Percentiles rank a stretch among this genome's conserved stretches.
phyloP scores from a whole-genome alignment of 2,329 filamentous ascomycete genomes.

The Nemania diffusa region DNA sequence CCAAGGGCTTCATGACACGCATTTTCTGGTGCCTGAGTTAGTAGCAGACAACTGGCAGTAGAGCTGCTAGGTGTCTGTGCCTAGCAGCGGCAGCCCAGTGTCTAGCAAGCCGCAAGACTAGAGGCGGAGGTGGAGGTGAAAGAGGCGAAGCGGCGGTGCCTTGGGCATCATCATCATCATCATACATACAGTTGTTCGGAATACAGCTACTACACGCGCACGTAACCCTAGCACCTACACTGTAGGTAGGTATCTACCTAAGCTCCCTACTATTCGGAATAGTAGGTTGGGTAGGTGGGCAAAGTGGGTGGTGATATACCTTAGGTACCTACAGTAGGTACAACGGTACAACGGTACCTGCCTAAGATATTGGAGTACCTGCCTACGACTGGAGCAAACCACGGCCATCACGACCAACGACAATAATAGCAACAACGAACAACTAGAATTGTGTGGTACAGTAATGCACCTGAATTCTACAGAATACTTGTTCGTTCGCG shows the following conservation, averaged over 20 bases:
- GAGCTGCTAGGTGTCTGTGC: slow-evolving; percentile 20
- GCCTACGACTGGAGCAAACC: not conserved
- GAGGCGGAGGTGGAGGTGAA: slow-evolving; percentile 4
- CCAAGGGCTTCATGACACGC: slow-evolving; percentile 35
- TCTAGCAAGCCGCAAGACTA: not conserved
- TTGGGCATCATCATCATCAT: slow-evolving; percentile 29
- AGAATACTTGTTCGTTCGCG: not conserved
- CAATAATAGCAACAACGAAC: not conserved
- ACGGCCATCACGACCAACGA: slow-evolving; percentile 7
- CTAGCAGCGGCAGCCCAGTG: slow-evolving; percentile 11
- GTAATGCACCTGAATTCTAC: no score
- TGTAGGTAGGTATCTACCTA: not conserved
- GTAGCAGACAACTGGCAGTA: slow-evolving; percentile 18
- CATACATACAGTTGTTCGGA: not conserved
- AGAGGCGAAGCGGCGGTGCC: slow-evolving; percentile 26
- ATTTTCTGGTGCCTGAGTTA: slow-evolving; percentile 26
- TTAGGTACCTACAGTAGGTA: no score
- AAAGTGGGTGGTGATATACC: not conserved
- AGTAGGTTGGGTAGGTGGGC: no score
- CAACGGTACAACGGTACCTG: not conserved
- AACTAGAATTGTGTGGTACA: no score
- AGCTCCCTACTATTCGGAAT: no score
- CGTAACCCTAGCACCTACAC: not conserved
- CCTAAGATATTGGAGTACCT: no score
- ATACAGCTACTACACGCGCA: slow-evolving; percentile 4